Conservation (phyloP, 2,329 filamentous ascomycete species). For the Exophiala alcalophila region DNA sequence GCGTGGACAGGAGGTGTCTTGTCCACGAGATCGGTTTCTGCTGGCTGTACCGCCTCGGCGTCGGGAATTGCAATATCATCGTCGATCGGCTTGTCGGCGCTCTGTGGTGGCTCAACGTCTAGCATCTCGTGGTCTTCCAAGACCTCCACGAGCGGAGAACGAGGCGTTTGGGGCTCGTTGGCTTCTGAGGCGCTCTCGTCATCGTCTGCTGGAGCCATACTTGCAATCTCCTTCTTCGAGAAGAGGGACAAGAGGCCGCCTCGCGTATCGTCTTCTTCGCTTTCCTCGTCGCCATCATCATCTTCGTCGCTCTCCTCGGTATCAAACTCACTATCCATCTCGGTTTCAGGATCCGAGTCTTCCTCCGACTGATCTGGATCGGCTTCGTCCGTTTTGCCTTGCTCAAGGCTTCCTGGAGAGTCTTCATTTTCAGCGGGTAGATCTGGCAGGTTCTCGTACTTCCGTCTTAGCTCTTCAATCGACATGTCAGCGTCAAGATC, state of each 20-base stretch:
- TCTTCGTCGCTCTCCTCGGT: constrained; percentile 47
- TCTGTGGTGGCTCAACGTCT: constrained; percentile 32
- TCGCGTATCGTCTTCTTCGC: constrained; percentile 43
- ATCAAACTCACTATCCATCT: constrained; percentile 50
- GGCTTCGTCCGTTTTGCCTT: constrained; percentile 5
- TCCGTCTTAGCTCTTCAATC: constrained; percentile 46
- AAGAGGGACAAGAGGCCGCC: constrained; percentile 48
- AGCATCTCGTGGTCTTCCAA: constrained; percentile 31
- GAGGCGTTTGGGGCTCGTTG: constrained; percentile 25
- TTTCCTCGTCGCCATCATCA: constrained; percentile 42
- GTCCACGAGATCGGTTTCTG: constrained; percentile 3
- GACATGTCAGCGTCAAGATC: constrained; percentile 47
- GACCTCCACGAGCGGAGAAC: constrained; percentile 12
- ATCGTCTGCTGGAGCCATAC: constrained; percentile 25
- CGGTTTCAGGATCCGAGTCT: constrained; percentile 35
- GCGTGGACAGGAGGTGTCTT: constrained; percentile 7
- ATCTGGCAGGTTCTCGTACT: constrained; percentile 45
- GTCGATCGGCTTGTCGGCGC: constrained; percentile 32
- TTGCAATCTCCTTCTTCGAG: constrained; percentile 40
- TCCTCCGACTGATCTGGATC: constrained; percentile 32
- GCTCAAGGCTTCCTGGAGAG: background rate
- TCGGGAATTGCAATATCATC: too few species aligned
- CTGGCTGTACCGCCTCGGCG: background rate
- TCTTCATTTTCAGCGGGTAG: constrained; percentile 2
- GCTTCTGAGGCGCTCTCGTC: constrained; percentile 36